A percentile compares a stretch with the other conserved stretches of the same genome.
These are phyloP conservation scores for Allium fistulosum DNA, from an alignment of 106 monocot species.

Conservation along the genomic window DNA sequence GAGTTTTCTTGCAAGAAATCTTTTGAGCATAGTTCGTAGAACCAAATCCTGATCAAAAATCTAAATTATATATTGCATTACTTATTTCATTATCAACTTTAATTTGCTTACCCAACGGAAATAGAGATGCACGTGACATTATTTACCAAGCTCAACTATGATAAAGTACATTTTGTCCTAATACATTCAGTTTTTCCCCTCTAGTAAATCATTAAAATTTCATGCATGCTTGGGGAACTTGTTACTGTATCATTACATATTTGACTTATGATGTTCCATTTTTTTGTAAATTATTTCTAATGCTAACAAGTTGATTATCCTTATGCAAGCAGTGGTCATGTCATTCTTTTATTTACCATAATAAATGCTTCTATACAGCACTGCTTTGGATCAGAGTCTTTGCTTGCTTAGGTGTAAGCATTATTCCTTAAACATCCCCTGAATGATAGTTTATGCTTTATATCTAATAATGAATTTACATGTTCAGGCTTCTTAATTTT, in stretches of 20 bases:
- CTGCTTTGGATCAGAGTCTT: conserved; percentile 75
- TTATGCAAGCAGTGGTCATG: conserved; percentile 55
- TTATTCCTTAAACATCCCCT: not conserved
- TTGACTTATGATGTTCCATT: not conserved
- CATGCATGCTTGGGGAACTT: no score
- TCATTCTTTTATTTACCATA: conserved; percentile 68
- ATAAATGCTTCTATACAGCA: conserved; percentile 73
- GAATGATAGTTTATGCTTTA: not conserved
- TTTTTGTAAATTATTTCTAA: not conserved
- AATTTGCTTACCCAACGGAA: no score
- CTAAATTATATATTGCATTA: no score
- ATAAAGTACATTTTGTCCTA: not conserved
- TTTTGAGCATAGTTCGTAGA: no score
- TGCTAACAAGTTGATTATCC: not conserved
- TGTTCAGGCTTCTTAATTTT: conserved; percentile 59
- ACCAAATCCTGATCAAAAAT: no score
- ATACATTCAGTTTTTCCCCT: not conserved
- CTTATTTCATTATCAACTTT: no score
- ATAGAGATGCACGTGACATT: not conserved
- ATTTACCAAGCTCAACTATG: not conserved
- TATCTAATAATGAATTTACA: not conserved
- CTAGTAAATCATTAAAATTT: no score
- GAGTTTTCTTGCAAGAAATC: no score
- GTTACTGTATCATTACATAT: not conserved
- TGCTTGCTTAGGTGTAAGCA: conserved; percentile 48